Evolutionary conservation across 768 basidiomycete species (phyloP), one percentile per base, ranked within the genome.

Genomic region (Suillus paluster): DNA sequence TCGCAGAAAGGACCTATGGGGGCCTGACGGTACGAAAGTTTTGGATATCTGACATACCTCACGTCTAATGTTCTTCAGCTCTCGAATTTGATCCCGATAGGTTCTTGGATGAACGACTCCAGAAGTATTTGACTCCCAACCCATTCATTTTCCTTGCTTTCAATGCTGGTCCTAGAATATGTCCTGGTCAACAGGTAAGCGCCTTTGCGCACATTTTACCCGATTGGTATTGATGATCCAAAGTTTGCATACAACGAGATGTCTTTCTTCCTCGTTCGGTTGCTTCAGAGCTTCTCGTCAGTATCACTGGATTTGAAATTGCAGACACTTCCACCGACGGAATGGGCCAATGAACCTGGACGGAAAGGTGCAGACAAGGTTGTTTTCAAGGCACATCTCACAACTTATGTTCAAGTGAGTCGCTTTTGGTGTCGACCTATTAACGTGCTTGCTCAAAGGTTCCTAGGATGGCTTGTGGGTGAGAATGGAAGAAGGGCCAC

Each of bases 91-190:
- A 89, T 66, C 88, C 88, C 1, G 85, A 88, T 65, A 79, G 88
- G 17, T 90, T 86, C 78, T 70, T 89, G 49, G 88, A 90, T 60
- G 79, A 80, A 11, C 78, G 88, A 34, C 65, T 85, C 8, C 78
- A 80, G 59, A 82, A 81, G 65, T 85, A 85, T 61, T 75, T 87
- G 21, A 77, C 75, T 0, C 78, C 81, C 2, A 88, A 88, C 63
- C 86, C 87, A 1, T 88, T 84, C 77, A 89, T 91, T 63, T 90
- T 89, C 71, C 73, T 85, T 6, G 87, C 88, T 0, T 89, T 89
- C 75, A 88, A 88, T 61, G 86, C 86, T 1, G 88, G 86, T 1
- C 88, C 87, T 6, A 78, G 88, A 11, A 85, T 87, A 63, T 89
- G 88, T 59, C 78, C 87, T 10, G 88, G 83, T 0, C 81, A 83